Conservation (phyloP, 2,329 filamentous ascomycete species). For the Cytospora paraplurivora region DNA sequence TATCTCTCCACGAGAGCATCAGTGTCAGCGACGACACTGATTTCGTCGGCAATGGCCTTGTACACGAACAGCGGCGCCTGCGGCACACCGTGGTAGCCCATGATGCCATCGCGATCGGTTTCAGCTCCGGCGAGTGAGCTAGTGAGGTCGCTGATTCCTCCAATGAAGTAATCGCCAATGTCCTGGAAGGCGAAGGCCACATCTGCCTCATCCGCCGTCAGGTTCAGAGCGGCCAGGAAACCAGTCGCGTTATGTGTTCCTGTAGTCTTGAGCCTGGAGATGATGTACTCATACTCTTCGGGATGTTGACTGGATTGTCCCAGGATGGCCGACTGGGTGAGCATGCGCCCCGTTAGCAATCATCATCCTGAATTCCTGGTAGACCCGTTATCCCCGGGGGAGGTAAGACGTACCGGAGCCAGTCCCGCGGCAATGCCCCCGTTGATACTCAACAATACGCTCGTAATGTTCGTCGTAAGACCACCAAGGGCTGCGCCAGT, state of each 20-base stretch:
- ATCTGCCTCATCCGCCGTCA: slow-evolving; percentile 27
- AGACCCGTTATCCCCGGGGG: slow-evolving; percentile 28
- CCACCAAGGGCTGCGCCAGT: slow-evolving; percentile 53
- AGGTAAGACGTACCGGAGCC: slow-evolving; percentile 31
- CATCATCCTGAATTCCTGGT: slow-evolving; percentile 29
- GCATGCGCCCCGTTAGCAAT: too few relatives aligned
- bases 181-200: slow-evolving; percentile 32
- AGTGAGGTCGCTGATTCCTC: slow-evolving; percentile 32
- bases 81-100: slow-evolving; percentile 43
- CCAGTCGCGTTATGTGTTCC: slow-evolving; percentile 32
- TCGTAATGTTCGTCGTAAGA: slow-evolving; percentile 44
- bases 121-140: slow-evolving; percentile 31
- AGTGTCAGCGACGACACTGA: slow-evolving; percentile 46
- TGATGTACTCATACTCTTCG: slow-evolving; percentile 34
- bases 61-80: slow-evolving; percentile 52
- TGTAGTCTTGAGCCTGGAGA: slow-evolving; percentile 29
- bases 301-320: slow-evolving; percentile 41
- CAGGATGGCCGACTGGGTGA: slow-evolving; percentile 26
- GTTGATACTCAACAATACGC: slow-evolving; percentile 40
- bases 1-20: slow-evolving; percentile 46
- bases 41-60: slow-evolving; percentile 51
- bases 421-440: slow-evolving; percentile 29
- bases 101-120: slow-evolving; percentile 36
- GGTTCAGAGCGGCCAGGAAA: slow-evolving; percentile 32
- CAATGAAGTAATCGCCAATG: slow-evolving; percentile 37